phyloP scores from a whole-genome alignment of 495 filamentous ascomycete species.

The Lichenothelia convexa region DNA sequence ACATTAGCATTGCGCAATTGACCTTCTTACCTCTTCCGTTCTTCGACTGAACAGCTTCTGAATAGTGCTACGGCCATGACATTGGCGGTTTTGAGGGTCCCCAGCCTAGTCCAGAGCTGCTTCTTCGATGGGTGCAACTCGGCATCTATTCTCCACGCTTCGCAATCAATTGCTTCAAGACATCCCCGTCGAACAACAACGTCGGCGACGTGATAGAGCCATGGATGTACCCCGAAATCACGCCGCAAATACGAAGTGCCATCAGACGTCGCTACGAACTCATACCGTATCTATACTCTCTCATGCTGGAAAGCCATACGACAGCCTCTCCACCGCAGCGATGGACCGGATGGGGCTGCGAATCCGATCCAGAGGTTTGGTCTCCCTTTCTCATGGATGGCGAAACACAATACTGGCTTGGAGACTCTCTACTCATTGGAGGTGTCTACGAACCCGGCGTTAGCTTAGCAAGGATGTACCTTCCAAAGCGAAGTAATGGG shows the following conservation, averaged over 20 bases:
- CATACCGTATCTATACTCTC: constrained; percentile 48
- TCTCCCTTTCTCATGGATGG: constrained; percentile 30
- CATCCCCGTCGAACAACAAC: constrained; percentile 36
- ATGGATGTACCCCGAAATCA: constrained; percentile 51
- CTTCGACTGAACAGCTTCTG: too few species aligned
- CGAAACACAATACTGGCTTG: constrained; percentile 54
- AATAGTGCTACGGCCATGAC: constrained; percentile 49
- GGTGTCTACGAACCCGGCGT: constrained; percentile 44
- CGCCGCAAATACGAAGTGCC: constrained; percentile 36
- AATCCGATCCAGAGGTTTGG: constrained; percentile 45
- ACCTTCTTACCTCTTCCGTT: too few species aligned
- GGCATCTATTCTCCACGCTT: constrained; percentile 50
- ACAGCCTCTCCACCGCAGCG: constrained; percentile 41
- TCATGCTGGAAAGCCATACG: constrained; percentile 38
- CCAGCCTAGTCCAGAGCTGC: constrained; percentile 46
- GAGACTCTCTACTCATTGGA: constrained; percentile 43
- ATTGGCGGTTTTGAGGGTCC: constrained; percentile 58
- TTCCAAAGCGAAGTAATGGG: constrained; percentile 29
- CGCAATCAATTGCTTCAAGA: constrained; percentile 62
- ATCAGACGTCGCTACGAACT: constrained; percentile 53
- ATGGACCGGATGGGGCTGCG: constrained; percentile 53
- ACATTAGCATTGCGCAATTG: too few species aligned
- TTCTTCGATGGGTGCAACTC: constrained; percentile 52
- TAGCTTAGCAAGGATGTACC: constrained; percentile 35
- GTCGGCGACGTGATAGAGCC: constrained; percentile 54